phyloP scores from a whole-genome alignment of 768 basidiomycete species.

The Chiua virens region DNA sequence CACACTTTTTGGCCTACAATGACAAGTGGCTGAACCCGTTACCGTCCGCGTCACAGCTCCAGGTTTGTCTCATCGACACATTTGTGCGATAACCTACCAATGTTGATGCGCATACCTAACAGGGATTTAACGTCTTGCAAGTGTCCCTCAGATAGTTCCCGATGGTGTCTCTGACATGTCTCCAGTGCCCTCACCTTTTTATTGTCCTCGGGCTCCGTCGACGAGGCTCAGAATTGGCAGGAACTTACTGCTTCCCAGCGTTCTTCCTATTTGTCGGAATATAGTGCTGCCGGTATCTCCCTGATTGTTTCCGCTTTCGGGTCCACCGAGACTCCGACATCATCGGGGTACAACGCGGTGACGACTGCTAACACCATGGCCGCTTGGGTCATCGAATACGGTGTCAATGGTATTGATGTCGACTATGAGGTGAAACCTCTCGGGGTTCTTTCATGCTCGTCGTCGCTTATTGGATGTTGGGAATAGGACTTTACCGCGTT shows the following conservation, averaged over 20 bases:
- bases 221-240: slow-evolving; percentile 48
- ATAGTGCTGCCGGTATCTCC: slow-evolving; percentile 53
- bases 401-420: too few relatives aligned
- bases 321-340: slow-evolving; percentile 42
- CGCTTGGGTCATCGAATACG: slow-evolving; percentile 46
- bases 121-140: slow-evolving; percentile 38
- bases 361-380: slow-evolving; percentile 44
- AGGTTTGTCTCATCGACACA: slow-evolving; percentile 28
- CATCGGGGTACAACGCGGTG: slow-evolving; percentile 39
- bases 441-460: neutral
- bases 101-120: neutral
- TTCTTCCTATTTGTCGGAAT: slow-evolving; percentile 44
- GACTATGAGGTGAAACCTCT: slow-evolving; percentile 41
- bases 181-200: slow-evolving; percentile 43
- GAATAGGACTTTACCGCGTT: slow-evolving; percentile 36
- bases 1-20: slow-evolving; percentile 46
- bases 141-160: neutral
- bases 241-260: slow-evolving; percentile 37
- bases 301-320: slow-evolving; percentile 59
- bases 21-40: slow-evolving; percentile 43
- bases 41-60: slow-evolving; percentile 44
- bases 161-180: neutral
- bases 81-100: neutral
- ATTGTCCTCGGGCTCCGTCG: slow-evolving; percentile 39
- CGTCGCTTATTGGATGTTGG: neutral